phyloP scores from a whole-genome alignment of 2,329 filamentous ascomycete genomes.

The Penicillium sp. region DNA sequence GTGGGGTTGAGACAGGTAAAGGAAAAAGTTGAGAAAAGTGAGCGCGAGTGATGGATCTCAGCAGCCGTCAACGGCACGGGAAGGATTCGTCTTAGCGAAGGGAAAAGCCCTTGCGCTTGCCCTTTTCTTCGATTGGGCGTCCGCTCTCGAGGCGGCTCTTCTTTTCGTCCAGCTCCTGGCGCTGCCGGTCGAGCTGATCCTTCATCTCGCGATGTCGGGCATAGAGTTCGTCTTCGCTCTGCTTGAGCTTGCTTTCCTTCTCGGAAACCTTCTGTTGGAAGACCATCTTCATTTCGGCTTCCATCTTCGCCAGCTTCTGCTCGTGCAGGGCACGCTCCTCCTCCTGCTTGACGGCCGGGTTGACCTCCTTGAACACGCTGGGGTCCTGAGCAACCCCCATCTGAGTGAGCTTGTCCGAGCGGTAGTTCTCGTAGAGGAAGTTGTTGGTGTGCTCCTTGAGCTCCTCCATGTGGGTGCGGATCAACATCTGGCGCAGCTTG shows the following conservation, averaged over 20 bases:
- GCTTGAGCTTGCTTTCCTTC: slow-evolving; percentile 99
- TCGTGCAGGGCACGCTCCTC: slow-evolving; percentile 97
- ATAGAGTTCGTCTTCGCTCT: slow-evolving; percentile 98
- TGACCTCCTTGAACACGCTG: slow-evolving; percentile 99
- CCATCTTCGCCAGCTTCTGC: slow-evolving; percentile 99
- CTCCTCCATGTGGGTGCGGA: slow-evolving; percentile 99
- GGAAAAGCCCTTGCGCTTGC: slow-evolving; percentile 99
- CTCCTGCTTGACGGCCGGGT: slow-evolving; percentile 99
- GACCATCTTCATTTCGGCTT: slow-evolving; percentile 99
- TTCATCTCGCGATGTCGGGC: slow-evolving; percentile 99
- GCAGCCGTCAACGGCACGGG: slow-evolving; percentile 21
- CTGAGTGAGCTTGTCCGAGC: slow-evolving; percentile 95
- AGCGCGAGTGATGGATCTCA: slow-evolving; percentile 17
- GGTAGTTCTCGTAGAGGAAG: slow-evolving; percentile 97
- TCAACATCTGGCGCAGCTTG: slow-evolving; percentile 99
- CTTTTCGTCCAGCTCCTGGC: slow-evolving; percentile 95
- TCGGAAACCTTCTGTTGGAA: slow-evolving; percentile 99
- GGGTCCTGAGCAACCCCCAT: slow-evolving; percentile 99
- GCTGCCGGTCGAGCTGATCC: slow-evolving; percentile 94
- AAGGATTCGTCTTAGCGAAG: slow-evolving; percentile 64
- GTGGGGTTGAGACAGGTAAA: slow-evolving; percentile 18
- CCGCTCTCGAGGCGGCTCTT: slow-evolving; percentile 92
- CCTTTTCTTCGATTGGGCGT: slow-evolving; percentile 92
- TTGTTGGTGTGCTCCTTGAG: slow-evolving; percentile 99
- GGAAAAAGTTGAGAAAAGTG: slow-evolving; percentile 16